Conservation (phyloP, 75 land plant species). For the Picea glauca region DNA sequence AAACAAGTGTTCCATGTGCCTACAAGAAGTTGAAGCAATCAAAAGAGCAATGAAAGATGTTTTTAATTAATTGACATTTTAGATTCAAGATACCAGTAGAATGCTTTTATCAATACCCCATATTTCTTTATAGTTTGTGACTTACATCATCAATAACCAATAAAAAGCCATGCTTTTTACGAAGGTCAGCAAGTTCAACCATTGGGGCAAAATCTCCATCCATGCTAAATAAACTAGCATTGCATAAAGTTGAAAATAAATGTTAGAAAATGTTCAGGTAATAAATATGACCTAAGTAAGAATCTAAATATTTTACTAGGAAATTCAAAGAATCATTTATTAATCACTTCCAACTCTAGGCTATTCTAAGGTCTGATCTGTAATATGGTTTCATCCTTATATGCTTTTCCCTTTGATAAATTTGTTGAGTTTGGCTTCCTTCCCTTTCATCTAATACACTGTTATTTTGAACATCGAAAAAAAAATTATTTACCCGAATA, state of each 20-base stretch:
- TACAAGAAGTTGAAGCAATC: conserved; percentile 20
- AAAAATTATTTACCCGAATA: too few relatives aligned
- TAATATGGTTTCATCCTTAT: too few relatives aligned
- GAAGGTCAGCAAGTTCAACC: conserved; percentile 67
- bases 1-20: conserved; percentile 98
- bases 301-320: neutral
- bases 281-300: too few relatives aligned
- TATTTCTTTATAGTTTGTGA: conserved; percentile 8
- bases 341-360: neutral
- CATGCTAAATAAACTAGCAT: conserved; percentile 93
- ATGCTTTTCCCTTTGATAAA: neutral
- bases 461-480: too few relatives aligned
- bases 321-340: neutral
- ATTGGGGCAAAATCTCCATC: conserved; percentile 99
- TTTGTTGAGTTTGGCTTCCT: neutral
- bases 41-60: neutral
- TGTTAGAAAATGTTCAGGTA: neutral
- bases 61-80: neutral
- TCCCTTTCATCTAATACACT: too few relatives aligned
- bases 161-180: conserved; percentile 75
- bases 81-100: neutral
- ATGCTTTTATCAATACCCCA: neutral
- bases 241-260: neutral
- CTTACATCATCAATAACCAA: conserved; percentile 96
- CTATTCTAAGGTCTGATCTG: too few relatives aligned